Evolutionary conservation across 2,329 filamentous ascomycete species (phyloP), one percentile per base, ranked within the genome.

Genomic region (Nothomitra cinnamomea): DNA sequence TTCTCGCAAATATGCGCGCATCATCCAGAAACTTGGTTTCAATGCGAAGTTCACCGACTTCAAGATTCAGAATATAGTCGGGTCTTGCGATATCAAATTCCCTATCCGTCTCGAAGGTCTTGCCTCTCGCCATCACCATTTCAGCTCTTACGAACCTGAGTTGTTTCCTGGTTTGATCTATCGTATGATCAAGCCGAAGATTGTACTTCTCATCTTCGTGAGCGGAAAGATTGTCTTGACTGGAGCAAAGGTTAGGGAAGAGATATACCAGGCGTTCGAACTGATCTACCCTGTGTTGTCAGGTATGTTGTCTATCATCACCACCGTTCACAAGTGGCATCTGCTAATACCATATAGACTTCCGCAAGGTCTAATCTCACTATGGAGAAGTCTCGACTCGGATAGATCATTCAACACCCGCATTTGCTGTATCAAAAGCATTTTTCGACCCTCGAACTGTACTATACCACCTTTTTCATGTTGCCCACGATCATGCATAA

Each of bases 111-210:
- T 98, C 56, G 92, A 96, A 69, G 92, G 92, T 71, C 75, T 98
- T 66, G 92, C 92, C 15, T 92, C 85, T 61, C 87, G 89, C 71
- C 92, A 98, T 78, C 90, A 96, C 77, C 95, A 95, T 73, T 98
- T 96, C 80, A 94, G 87, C 71, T 95, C 89, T 55, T 98, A 98
- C 70, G 92, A 98, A 70, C 92, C 92, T 60, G 92, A 98, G 67
- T 70, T 98, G 68, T 98, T 96, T 79, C 92, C 92, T 64, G 92
- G 92, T 80, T 82, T 98, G 52, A 98, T 98, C 72, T 98, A 98
- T 73, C 88, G 92, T 68, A 98, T 98, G 92, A 95, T 96, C 77
- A 96, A 96, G 77, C 92, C 92, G 19, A 96, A 96, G 81, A 95
- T 96, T 61, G 90, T 96, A 53, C 81, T 96, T 24, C 75, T 96